Conservation (phyloP, 2,329 filamentous ascomycete genomes). For the Nemania serpens region DNA sequence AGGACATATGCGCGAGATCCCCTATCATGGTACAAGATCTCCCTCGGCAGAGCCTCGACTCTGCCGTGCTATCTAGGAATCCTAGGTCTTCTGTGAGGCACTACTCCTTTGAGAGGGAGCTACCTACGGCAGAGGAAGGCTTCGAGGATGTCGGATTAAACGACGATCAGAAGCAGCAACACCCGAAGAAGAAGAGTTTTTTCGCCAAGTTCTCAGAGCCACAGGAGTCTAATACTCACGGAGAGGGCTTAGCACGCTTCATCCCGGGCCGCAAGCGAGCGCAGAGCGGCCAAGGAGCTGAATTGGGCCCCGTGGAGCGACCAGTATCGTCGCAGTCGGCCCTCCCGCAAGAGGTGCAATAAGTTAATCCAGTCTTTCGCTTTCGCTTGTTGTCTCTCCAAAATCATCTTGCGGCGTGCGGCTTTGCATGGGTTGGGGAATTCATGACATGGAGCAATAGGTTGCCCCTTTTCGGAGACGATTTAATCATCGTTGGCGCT, state of each 20-base stretch:
- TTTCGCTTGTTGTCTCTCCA: constrained; percentile 22
- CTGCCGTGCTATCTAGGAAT: constrained; percentile 65
- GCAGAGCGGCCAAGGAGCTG: constrained; percentile 42
- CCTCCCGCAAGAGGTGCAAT: constrained; percentile 38
- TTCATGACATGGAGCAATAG: constrained; percentile 36
- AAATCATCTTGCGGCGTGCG: constrained; percentile 34
- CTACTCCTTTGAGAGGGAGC: constrained; percentile 61
- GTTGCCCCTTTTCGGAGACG: constrained; percentile 30
- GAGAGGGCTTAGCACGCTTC: constrained; percentile 41
- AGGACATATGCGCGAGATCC: constrained; percentile 87
- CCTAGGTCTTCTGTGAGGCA: constrained; percentile 65
- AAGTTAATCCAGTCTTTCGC: constrained; percentile 26
- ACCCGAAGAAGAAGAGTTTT: constrained; percentile 74
- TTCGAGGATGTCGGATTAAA: constrained; percentile 91
- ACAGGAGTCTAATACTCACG: constrained; percentile 36
- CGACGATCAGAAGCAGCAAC: constrained; percentile 68
- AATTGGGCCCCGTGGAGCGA: constrained; percentile 40
- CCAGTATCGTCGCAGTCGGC: constrained; percentile 39
- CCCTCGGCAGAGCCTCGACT: constrained; percentile 80
- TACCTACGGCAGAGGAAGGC: constrained; percentile 73
- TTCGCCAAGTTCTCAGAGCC: constrained; percentile 79
- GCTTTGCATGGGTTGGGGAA: constrained; percentile 27
- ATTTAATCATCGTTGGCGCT: constrained; percentile 21
- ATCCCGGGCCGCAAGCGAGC: constrained; percentile 43
- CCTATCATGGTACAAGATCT: constrained; percentile 67